Conservation (phyloP, 208 protist genomes). For the Trypanosoma vivax region DNA sequence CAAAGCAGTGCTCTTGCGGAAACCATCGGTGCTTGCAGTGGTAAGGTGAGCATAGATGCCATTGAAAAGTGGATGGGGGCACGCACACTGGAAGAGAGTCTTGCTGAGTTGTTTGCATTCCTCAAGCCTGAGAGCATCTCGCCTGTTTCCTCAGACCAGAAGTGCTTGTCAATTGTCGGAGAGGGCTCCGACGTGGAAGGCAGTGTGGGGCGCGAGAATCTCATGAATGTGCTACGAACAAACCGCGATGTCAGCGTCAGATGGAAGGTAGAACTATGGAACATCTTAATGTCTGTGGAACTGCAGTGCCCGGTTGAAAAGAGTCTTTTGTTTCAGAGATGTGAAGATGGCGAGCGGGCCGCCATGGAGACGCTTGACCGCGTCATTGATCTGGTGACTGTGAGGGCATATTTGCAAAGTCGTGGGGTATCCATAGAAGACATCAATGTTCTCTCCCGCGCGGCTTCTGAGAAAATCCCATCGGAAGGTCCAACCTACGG, state of each 20-base stretch:
- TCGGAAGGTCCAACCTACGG: conserved; percentile 59
- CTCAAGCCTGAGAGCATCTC: conserved; percentile 2
- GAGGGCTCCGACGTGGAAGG: neutral
- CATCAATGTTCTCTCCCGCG: conserved; percentile 68
- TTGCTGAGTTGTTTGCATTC: conserved; percentile 11
- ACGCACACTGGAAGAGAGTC: conserved; percentile 14
- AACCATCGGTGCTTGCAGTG: conserved; percentile 24
- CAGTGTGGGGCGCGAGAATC: too few relatives aligned
- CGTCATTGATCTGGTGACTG: conserved; percentile 29
- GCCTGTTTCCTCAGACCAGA: neutral
- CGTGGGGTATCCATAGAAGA: conserved; percentile 28
- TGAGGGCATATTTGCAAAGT: conserved; percentile 31
- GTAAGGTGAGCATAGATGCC: conserved; percentile 31
- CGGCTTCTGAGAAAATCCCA: conserved; percentile 58
- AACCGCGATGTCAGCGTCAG: too few relatives aligned
- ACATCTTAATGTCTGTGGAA: neutral
- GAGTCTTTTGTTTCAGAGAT: conserved; percentile 21
- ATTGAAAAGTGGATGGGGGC: conserved; percentile 71
- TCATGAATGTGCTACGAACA: too few relatives aligned
- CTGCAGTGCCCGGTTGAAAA: conserved; percentile 2
- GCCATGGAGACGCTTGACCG: conserved; percentile 8
- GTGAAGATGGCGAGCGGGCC: conserved; percentile 19
- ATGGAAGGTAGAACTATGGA: conserved; percentile 5
- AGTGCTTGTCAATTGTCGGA: neutral
- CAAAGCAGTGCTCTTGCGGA: conserved; percentile 17